phyloP scores from a whole-genome alignment of 306 rosid species.

The Castanopsis chinensis region DNA sequence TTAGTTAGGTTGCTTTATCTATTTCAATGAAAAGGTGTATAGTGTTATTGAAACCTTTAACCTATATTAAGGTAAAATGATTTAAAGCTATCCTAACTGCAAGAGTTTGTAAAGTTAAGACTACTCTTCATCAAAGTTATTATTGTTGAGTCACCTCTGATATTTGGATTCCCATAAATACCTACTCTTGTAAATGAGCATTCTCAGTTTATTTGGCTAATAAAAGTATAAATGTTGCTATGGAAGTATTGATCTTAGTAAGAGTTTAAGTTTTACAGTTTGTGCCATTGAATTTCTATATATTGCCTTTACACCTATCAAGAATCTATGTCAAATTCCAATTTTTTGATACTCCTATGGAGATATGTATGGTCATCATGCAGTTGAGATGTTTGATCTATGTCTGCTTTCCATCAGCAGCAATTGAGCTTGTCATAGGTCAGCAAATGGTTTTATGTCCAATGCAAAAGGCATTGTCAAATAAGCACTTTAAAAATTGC shows the following conservation, averaged over 20 bases:
- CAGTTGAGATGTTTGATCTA: slow-evolving; percentile 7
- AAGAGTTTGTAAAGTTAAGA: not conserved
- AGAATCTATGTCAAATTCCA: not conserved
- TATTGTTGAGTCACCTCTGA: not conserved
- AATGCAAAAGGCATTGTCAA: not conserved
- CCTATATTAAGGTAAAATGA: not conserved
- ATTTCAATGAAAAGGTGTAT: not conserved
- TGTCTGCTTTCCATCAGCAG: slow-evolving; percentile 2
- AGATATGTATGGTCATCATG: not conserved
- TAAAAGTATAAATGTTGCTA: not conserved
- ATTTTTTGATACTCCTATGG: slow-evolving; percentile 10
- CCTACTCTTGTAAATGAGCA: not conserved
- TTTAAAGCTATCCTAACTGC: not conserved
- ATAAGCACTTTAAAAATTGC: slow-evolving; percentile 2
- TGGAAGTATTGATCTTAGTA: not conserved
- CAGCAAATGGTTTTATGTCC: not conserved
- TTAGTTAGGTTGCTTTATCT: not conserved
- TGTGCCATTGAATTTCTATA: not conserved
- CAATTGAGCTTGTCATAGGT: not conserved
- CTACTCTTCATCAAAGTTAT: not conserved
- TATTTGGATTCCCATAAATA: not conserved
- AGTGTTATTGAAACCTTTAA: not conserved
- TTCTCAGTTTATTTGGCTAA: not conserved
- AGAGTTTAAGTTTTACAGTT: not conserved
- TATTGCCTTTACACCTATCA: not conserved